A percentile compares a stretch with the other conserved stretches of the same genome.
phyloP scores from a whole-genome alignment of 805 yeast genomes.

The Myxozyma udenii region DNA sequence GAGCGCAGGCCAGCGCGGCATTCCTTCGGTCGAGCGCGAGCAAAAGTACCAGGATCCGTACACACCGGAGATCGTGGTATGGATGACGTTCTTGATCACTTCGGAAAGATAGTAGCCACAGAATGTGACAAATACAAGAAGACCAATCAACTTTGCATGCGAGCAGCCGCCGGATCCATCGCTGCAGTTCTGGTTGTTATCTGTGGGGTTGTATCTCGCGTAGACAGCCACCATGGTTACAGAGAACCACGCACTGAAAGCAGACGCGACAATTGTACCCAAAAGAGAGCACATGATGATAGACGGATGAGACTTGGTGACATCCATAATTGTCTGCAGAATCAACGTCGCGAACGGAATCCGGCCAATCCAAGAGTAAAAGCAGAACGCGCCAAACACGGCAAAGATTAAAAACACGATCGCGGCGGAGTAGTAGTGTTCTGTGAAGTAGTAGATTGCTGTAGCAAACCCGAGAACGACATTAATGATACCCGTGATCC shows the following conservation, averaged over 20 bases:
- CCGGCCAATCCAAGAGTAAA: slow-evolving; percentile 66
- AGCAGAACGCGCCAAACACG: slow-evolving; percentile 60
- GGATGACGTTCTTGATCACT: slow-evolving; percentile 74
- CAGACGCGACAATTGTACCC: slow-evolving; percentile 59
- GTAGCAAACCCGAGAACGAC: slow-evolving; percentile 69
- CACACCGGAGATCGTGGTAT: slow-evolving; percentile 76
- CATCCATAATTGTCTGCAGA: slow-evolving; percentile 69
- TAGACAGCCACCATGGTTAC: slow-evolving; percentile 71
- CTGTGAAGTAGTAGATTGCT: slow-evolving; percentile 66
- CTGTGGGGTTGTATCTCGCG: slow-evolving; percentile 66
- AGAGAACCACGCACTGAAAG: slow-evolving; percentile 63
- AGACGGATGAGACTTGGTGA: slow-evolving; percentile 69
- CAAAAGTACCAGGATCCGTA: slow-evolving; percentile 91
- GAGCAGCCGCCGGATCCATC: slow-evolving; percentile 53
- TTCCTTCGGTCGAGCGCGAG: slow-evolving; percentile 69
- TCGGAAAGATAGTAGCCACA: slow-evolving; percentile 83
- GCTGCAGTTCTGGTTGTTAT: slow-evolving; percentile 50
- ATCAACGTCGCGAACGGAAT: slow-evolving; percentile 74
- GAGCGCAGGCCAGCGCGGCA: slow-evolving; percentile 73
- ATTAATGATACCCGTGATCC: slow-evolving; percentile 64
- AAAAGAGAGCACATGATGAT: slow-evolving; percentile 57
- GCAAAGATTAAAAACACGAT: slow-evolving; percentile 69
- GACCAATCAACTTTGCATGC: slow-evolving; percentile 60
- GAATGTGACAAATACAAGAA: slow-evolving; percentile 69
- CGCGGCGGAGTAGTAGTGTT: slow-evolving; percentile 75